Evolutionary conservation across 73 alveolate species (phyloP), one percentile per base, ranked within the genome.

Genomic region (Paramecium sonneborni): DNA sequence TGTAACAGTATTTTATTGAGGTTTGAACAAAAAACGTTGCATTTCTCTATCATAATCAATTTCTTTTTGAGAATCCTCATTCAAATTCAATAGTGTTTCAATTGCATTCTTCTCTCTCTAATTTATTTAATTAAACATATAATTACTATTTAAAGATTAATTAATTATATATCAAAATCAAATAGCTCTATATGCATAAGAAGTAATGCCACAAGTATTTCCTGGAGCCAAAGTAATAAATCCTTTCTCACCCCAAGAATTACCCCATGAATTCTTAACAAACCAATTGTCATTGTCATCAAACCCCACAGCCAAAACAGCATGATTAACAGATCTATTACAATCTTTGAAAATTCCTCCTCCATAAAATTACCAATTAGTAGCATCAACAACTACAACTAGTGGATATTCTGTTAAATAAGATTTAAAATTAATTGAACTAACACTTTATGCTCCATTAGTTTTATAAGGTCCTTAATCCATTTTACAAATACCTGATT

Each of bases 261-360:
- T 35, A 12, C 95, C 94, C 97, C 97, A 95, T 11, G 97, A 95
- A 62, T 95, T 95, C 90, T 93, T 95, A 5, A 95, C 95, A 57
- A 57, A 48, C 96, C 95, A 95, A 46, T 62, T 55, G n/a, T 37
- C 93, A 5, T 38, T 85, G 4, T 34, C 76, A 52, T 91, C 79
- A 52, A 88, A 94, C 39, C 97, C 97, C 34, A 94, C 96, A 32
- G 62, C 84, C 38, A 93, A 32, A 32, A 94, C 97, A 26, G 92
- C 97, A 72, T 93, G 96, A 89, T 92, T 93, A 24, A 92, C 76
- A 38, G 55, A 37, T 44, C 32, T 88, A 0, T 23, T 46, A 15
- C 94, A 88, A 57, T 93, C 72, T 9, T 70, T 26, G 70, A 92
- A 76, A 30, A 95, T 85, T 41, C 98, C 98, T n/a, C 93, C 43